Evolutionary conservation across 2,329 filamentous ascomycete species (phyloP).

Genomic region (Elsinoe australis): DNA sequence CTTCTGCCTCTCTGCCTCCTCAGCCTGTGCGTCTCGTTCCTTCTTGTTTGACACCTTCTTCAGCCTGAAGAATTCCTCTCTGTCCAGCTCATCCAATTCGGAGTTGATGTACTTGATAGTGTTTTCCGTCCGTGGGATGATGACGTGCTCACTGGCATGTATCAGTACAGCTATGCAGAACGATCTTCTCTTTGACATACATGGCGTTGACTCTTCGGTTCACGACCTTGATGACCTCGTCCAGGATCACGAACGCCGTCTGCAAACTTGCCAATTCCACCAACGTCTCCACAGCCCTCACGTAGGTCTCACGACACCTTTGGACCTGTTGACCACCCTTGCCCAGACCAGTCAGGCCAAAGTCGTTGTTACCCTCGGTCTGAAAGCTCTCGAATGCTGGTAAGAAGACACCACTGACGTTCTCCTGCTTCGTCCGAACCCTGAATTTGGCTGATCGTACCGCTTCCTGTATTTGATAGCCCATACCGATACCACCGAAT

Average conservation of each 20-base stretch:
- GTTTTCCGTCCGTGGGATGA: slow-evolving; percentile 95
- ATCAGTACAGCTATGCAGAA: too few relatives aligned
- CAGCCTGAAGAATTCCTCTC: slow-evolving; percentile 94
- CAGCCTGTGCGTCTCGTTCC: slow-evolving; percentile 43
- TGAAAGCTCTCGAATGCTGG: slow-evolving; percentile 89
- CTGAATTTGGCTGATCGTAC: slow-evolving; percentile 89
- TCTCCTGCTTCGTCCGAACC: slow-evolving; percentile 91
- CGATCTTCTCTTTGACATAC: slow-evolving; percentile 42
- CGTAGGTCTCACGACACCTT: slow-evolving; percentile 90
- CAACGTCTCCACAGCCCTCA: slow-evolving; percentile 86
- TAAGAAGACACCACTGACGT: slow-evolving; percentile 92
- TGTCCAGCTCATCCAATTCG: slow-evolving; percentile 91
- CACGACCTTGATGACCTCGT: slow-evolving; percentile 98
- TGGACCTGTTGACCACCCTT: slow-evolving; percentile 98
- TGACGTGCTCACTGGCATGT: slow-evolving; percentile 68
- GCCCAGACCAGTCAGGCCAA: slow-evolving; percentile 87
- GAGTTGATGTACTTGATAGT: slow-evolving; percentile 99
- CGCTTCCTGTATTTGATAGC: slow-evolving; percentile 95
- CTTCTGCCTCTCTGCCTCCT: slow-evolving; percentile 28
- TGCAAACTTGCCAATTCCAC: slow-evolving; percentile 92
- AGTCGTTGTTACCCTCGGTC: slow-evolving; percentile 86
- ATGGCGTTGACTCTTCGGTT: slow-evolving; percentile 98
- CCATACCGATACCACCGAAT: slow-evolving; percentile 79
- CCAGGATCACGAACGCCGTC: slow-evolving; percentile 95
- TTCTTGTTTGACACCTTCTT: slow-evolving; percentile 84